A percentile compares a stretch with the other conserved stretches of the same genome.
Evolutionary conservation across 2,329 filamentous ascomycete genomes (phyloP).

Genomic region (Corynespora cassiicola): DNA sequence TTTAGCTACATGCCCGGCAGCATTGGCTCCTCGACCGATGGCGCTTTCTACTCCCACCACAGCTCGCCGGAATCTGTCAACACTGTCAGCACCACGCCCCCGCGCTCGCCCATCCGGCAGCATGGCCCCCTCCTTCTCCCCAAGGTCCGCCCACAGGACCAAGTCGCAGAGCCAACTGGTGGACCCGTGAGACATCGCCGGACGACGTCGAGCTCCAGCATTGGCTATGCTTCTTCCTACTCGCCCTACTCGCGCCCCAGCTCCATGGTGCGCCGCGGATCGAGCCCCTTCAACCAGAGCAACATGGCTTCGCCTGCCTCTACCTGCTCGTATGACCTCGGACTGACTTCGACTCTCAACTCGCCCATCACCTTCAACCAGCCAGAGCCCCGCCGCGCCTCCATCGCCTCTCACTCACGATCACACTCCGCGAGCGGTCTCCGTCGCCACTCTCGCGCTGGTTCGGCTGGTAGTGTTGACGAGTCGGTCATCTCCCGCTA

Average conservation of each 20-base stretch:
- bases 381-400: constrained; percentile 41
- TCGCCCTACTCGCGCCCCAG: constrained; percentile 57
- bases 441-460: constrained; percentile 57
- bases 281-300: constrained; percentile 52
- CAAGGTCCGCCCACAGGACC: constrained; percentile 86
- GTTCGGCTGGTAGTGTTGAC: constrained; percentile 73
- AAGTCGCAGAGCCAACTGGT: constrained; percentile 69
- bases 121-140: constrained; percentile 82
- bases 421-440: constrained; percentile 33
- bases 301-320: constrained; percentile 53
- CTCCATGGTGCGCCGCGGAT: constrained; percentile 52
- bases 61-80: constrained; percentile 73
- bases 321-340: constrained; percentile 49
- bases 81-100: constrained; percentile 73
- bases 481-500: constrained; percentile 70
- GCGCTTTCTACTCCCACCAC: constrained; percentile 69
- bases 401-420: constrained; percentile 49
- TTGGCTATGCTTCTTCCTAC: constrained; percentile 50
- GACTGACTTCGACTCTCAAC: constrained; percentile 59
- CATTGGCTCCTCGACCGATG: constrained; percentile 60
- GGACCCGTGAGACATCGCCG: constrained; percentile 63
- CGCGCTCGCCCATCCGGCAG: constrained; percentile 74
- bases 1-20: constrained; percentile 47
- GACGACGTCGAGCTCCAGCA: constrained; percentile 58
- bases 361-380: constrained; percentile 65